Conservation (phyloP, 179 eudicot species). For the Amaranthus tricolor region DNA sequence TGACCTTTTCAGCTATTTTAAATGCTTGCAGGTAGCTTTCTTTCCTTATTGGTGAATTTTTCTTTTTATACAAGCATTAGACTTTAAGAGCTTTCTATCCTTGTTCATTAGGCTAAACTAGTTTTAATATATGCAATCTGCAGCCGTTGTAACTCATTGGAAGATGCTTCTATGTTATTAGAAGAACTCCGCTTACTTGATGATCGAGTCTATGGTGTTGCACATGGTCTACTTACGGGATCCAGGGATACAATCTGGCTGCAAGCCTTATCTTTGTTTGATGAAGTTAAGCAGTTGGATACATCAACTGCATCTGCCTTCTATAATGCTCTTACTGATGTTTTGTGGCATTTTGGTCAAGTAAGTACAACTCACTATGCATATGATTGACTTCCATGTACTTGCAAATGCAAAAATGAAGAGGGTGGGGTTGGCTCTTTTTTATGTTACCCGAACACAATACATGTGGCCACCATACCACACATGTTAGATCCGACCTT, state of each 20-base stretch:
- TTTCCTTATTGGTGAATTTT: conserved; percentile 3
- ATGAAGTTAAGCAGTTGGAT: conserved; percentile 85
- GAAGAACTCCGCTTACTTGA: conserved; percentile 89
- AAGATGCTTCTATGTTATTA: conserved; percentile 84
- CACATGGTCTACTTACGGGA: conserved; percentile 90
- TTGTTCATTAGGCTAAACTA: conserved; percentile 10
- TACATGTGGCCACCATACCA: too few relatives aligned
- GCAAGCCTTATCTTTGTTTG: conserved; percentile 79
- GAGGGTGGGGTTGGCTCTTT: not conserved
- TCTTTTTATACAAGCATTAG: not conserved
- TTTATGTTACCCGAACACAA: too few relatives aligned
- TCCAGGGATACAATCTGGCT: conserved; percentile 63
- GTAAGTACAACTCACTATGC: conserved; percentile 35
- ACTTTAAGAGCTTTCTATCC: conserved; percentile 8
- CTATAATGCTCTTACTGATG: conserved; percentile 95
- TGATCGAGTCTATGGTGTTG: conserved; percentile 93
- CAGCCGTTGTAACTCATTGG: conserved; percentile 91
- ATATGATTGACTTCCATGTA: not conserved
- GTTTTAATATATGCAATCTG: conserved; percentile 28
- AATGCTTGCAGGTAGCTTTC: conserved; percentile 95
- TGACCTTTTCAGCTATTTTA: conserved; percentile 92
- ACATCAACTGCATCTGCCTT: conserved; percentile 92
- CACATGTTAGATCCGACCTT: too few relatives aligned
- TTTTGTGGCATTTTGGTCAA: conserved; percentile 97
- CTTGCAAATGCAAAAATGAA: not conserved